A percentile compares a stretch with the other conserved stretches of the same genome.
These are phyloP conservation scores for Candida parachauliodes DNA, from an alignment of 805 yeast genomes.

Conservation along the genomic window DNA sequence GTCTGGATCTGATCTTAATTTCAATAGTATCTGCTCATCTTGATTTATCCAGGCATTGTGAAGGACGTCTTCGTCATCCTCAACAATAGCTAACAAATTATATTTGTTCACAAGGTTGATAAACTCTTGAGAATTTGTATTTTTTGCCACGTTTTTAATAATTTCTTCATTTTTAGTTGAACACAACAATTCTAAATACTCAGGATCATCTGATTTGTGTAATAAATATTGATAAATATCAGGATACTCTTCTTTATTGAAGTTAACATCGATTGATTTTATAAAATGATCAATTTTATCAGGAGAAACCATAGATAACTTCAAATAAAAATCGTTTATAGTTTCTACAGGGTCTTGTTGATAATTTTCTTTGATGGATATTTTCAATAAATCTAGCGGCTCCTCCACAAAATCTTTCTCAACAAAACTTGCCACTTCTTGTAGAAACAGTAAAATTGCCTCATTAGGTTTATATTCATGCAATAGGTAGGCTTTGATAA, in stretches of 20 bases:
- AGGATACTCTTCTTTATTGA: slow-evolving; percentile 14
- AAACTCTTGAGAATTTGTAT: slow-evolving; percentile 3
- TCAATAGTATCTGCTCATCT: slow-evolving; percentile 11
- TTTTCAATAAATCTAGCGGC: slow-evolving; percentile 16
- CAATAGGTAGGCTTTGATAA: slow-evolving; percentile 2
- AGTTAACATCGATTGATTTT: slow-evolving; percentile 1
- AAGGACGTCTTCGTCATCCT: slow-evolving; percentile 4
- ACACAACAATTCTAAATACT: slow-evolving; percentile 1
- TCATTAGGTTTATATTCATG: slow-evolving; percentile 1
- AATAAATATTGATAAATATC: slow-evolving; percentile 29
- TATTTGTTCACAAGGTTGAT: slow-evolving; percentile 3
- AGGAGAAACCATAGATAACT: slow-evolving; percentile 19
- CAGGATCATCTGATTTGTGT: slow-evolving; percentile 19
- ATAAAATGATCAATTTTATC: background rate
- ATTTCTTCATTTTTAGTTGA: slow-evolving; percentile 6
- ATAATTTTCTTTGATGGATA: slow-evolving; percentile 19
- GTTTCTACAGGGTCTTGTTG: slow-evolving; percentile 20
- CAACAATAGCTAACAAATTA: slow-evolving; percentile 1
- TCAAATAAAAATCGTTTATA: slow-evolving; percentile 32
- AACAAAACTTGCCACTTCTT: slow-evolving; percentile 20
- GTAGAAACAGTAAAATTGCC: slow-evolving; percentile 11
- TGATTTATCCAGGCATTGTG: slow-evolving; percentile 15
- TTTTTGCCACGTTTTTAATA: slow-evolving; percentile 2
- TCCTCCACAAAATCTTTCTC: slow-evolving; percentile 23
- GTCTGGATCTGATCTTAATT: slow-evolving; percentile 1